phyloP scores from a whole-genome alignment of 2,329 filamentous ascomycete genomes.

The Dactylonectria estremocensis region DNA sequence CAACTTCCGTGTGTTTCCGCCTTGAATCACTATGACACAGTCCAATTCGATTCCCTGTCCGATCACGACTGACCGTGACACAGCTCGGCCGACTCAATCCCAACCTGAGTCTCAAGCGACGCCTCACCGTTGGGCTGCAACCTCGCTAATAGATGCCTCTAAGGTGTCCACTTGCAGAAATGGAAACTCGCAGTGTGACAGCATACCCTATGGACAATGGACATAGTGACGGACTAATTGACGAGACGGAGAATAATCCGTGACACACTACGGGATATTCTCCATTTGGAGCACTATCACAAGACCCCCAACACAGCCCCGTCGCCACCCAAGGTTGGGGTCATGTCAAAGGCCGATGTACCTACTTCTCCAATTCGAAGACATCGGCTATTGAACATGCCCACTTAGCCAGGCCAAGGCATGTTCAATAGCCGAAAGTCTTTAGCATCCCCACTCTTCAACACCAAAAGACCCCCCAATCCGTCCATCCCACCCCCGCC shows the following conservation, averaged over 20 bases:
- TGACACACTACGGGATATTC: neutral
- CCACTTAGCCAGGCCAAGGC: neutral
- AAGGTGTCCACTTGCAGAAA: too few relatives aligned
- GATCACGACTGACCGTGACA: too few relatives aligned
- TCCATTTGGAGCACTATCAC: neutral
- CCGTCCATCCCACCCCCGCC: neutral
- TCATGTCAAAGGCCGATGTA: neutral
- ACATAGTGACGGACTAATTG: neutral
- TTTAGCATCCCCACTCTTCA: neutral
- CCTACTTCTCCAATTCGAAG: neutral
- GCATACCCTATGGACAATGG: neutral
- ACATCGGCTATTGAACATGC: too few relatives aligned
- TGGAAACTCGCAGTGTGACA: neutral
- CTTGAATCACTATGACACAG: too few relatives aligned
- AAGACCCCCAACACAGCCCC: neutral
- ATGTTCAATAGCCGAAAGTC: neutral
- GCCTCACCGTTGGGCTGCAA: too few relatives aligned
- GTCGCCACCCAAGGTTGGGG: neutral
- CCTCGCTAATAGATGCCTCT: too few relatives aligned
- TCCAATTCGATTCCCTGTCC: too few relatives aligned
- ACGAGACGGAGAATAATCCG: neutral
- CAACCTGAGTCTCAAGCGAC: too few relatives aligned
- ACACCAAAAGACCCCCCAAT: slow-evolving; percentile 3
- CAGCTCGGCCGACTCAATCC: too few relatives aligned
- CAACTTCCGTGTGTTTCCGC: too few relatives aligned